Conservation (phyloP, 2,329 filamentous ascomycete genomes). For the Thielaviopsis musarum region DNA sequence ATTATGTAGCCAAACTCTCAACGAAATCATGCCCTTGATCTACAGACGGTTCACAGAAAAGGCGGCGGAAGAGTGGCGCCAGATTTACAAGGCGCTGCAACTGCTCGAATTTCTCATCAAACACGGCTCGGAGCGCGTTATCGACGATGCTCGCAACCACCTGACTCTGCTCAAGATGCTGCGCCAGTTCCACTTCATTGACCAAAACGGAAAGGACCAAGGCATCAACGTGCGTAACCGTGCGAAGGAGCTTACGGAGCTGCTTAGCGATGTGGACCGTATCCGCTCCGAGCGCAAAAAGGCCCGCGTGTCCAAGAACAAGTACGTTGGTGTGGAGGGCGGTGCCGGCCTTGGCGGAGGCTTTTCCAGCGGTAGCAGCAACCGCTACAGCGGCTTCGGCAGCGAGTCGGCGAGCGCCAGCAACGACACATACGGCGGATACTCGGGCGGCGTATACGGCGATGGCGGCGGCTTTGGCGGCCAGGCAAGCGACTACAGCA, state of each 20-base stretch:
- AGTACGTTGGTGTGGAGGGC: conserved; percentile 89
- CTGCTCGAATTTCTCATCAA: conserved; percentile 94
- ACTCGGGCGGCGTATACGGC: conserved; percentile 67
- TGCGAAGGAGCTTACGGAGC: conserved; percentile 84
- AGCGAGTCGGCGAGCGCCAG: conserved; percentile 65
- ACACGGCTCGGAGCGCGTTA: conserved; percentile 91
- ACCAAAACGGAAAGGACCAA: conserved; percentile 94
- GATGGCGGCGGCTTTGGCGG: conserved; percentile 90
- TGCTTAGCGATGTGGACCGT: conserved; percentile 81
- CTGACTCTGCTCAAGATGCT: conserved; percentile 95
- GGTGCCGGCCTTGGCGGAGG: conserved; percentile 41
- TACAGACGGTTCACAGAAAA: conserved; percentile 99
- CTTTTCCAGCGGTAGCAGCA: conserved; percentile 29
- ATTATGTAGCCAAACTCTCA: conserved; percentile 65
- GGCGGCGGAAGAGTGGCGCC: conserved; percentile 92
- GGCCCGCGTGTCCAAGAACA: conserved; percentile 74
- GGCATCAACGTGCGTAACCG: conserved; percentile 94
- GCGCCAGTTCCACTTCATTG: conserved; percentile 93
- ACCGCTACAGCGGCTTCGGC: conserved; percentile 79
- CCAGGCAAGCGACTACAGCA: conserved; percentile 53
- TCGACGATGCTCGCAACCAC: conserved; percentile 91
- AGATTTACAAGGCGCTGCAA: conserved; percentile 97
- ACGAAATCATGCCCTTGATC: conserved; percentile 99
- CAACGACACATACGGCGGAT: conserved; percentile 39
- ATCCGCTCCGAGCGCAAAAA: conserved; percentile 79